Conservation (phyloP, 768 basidiomycete species). For the Xerocomellus amylosporus region DNA sequence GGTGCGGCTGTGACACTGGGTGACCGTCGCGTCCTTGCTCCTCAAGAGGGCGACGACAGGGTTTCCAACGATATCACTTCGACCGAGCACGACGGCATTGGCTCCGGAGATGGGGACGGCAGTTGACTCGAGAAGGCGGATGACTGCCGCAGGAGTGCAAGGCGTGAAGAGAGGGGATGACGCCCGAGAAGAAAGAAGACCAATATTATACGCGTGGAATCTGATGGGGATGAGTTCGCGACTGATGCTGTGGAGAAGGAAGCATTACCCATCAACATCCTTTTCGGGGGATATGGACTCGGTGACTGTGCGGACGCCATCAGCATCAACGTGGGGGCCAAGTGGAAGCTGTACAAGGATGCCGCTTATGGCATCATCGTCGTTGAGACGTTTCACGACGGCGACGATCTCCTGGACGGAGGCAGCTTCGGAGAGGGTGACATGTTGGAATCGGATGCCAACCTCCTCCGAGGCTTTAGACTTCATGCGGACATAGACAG, state of each 20-base stretch:
- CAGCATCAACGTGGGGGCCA: conserved; percentile 73
- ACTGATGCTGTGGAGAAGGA: neutral
- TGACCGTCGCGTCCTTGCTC: conserved; percentile 91
- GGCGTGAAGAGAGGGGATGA: conserved; percentile 88
- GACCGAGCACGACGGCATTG: conserved; percentile 88
- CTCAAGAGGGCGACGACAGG: conserved; percentile 91
- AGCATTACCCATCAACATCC: conserved; percentile 88
- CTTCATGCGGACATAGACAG: conserved; percentile 96
- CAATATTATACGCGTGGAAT: conserved; percentile 98
- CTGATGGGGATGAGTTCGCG: conserved; percentile 38
- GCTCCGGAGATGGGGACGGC: conserved; percentile 73
- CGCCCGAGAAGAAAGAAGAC: conserved; percentile 87
- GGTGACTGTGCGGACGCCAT: conserved; percentile 88
- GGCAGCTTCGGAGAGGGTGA: conserved; percentile 67
- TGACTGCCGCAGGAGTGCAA: conserved; percentile 93
- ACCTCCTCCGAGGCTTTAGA: conserved; percentile 91
- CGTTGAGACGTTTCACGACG: conserved; percentile 77
- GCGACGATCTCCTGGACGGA: conserved; percentile 73
- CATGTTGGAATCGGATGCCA: conserved; percentile 83
- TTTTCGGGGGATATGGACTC: conserved; percentile 92
- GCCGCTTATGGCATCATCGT: conserved; percentile 77
- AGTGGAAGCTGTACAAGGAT: conserved; percentile 96
- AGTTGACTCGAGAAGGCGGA: conserved; percentile 87
- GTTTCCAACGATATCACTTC: conserved; percentile 96
- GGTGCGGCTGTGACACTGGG: conserved; percentile 94